Base-by-base conservation (phyloP, 805 yeast species). In the Zygosaccharomyces rouxii region DNA sequence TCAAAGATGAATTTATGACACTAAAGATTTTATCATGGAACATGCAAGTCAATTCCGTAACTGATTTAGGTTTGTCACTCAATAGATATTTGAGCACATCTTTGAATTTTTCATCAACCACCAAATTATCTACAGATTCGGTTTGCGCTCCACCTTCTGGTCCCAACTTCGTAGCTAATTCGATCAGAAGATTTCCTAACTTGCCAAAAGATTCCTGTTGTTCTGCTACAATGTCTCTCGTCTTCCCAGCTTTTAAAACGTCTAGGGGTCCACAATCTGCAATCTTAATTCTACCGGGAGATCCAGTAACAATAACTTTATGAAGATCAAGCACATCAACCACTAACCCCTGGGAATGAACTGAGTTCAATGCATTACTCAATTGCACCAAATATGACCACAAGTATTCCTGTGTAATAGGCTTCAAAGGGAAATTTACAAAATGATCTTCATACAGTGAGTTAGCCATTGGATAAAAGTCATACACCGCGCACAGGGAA, bases 301-400 rank as follows among this genome's bases (percentile, higher is more conserved):
- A 78, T 48, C 81, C 80, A 1, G 95, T 84, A 1, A 88, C 76
- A 35, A 92, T 75, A 22, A 94, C 78, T 56, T 86, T 87, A 29
- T 81, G 77, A 54, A 83, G 74, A 48, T 84, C 79, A 13, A 86
- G 63, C 0, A 79, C 67, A 44, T 92, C 77, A 1, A 65, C 48
- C 14, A 53, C 56, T 44, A 92, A 69, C 0, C 79, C 79, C n/a
- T 73, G 70, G 2, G 73, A 70, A 70, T 92, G 97, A 11, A 84
- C 75, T 4, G 78, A 73, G n/a, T 73, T 67, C 21, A 88, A 60
- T 0, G 90, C 97, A 56, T 78, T 77, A 2, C 84, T 72, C 28
- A 94, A 67, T 69, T 94, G 98, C 14, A 83, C 75, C 45, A 86
- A 66, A 57, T 89, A 87, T 29, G 71, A 69, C 97, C 97, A 89